Evolutionary conservation across 2,329 filamentous ascomycete genomes (phyloP), one percentile per base, ranked within the genome.

Genomic region (Colletotrichum zoysiae): DNA sequence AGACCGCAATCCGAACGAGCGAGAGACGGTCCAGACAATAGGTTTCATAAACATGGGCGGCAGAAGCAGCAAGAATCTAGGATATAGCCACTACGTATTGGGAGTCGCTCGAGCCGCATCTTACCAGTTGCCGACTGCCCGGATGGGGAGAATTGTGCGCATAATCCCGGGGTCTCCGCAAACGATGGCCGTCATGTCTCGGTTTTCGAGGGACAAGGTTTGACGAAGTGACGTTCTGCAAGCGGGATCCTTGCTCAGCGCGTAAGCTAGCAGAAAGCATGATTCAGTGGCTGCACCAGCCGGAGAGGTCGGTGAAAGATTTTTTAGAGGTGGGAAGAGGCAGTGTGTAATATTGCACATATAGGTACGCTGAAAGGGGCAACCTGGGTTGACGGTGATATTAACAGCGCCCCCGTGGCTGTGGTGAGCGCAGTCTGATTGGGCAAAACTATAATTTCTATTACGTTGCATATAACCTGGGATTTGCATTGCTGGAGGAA

Each of bases 91-190:
- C 11, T 44, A 56, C 42, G 55, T 23, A 56, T 33, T 46, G 26
- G 38, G 42, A 55, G 7, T 5, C 23, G 42, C 18, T 5, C 11
- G 16, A 18, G n/a, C 18, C 38, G 23, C 14, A 16, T 44, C 26
- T 4, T 8, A 9, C 23, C 6, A 20, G 12, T 20, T 16, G 6
- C 50, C 3, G 5, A 11, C 16, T 1, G 16, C 40, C n/a, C 61
- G 23, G 33, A 3, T 55, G 20, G 7, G 38, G 38, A 33, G 20
- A 20, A 26, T 23, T 23, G 26, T 20, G 35, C 23, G 61, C 61
- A 44, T 64, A 23, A 64, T 20, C 11, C 55, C 61, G 38, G 50
- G 38, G 11, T 63, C 48, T 50, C 60, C 60, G 60, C 48, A 63
- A 44, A n/a, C 11, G 6, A 20, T 11, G 48, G 35, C n/a, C 12